Conservation (phyloP, 257 asterid genomes). For the Datura wrightii region DNA sequence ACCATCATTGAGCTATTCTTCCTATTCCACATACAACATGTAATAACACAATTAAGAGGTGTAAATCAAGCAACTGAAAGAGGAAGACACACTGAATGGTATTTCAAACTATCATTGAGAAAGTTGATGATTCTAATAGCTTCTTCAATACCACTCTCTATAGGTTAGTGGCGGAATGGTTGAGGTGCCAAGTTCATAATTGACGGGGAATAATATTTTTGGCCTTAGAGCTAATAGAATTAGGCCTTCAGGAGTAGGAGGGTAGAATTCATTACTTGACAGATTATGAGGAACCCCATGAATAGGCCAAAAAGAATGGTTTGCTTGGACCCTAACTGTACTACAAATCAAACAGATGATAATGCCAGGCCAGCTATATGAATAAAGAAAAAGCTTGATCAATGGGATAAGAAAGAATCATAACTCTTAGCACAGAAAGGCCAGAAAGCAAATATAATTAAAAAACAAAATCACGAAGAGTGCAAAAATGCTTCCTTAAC, state of each 20-base stretch:
- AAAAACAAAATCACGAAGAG: neutral
- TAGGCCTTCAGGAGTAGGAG: neutral
- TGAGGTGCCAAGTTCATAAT: neutral
- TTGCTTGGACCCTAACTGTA: constrained; percentile 10
- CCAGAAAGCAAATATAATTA: constrained; percentile 6
- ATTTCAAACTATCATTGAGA: neutral
- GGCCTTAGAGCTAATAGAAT: neutral
- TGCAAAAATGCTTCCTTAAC: neutral
- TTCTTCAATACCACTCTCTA: neutral
- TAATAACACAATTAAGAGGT: neutral
- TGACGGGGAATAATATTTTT: neutral
- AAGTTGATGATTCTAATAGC: neutral
- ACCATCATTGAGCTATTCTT: neutral
- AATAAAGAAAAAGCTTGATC: neutral
- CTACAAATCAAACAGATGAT: neutral
- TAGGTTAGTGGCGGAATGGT: neutral
- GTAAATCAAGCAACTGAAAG: constrained; percentile 8
- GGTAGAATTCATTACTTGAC: neutral
- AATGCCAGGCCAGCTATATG: neutral
- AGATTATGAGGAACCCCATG: neutral
- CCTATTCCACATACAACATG: constrained; percentile 1
- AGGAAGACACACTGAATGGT: neutral
- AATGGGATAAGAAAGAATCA: constrained; percentile 1
- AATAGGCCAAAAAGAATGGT: neutral
- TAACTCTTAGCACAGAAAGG: constrained; percentile 1